phyloP scores from a whole-genome alignment of 345 rosid genomes.

The Citrus cavaleriei region DNA sequence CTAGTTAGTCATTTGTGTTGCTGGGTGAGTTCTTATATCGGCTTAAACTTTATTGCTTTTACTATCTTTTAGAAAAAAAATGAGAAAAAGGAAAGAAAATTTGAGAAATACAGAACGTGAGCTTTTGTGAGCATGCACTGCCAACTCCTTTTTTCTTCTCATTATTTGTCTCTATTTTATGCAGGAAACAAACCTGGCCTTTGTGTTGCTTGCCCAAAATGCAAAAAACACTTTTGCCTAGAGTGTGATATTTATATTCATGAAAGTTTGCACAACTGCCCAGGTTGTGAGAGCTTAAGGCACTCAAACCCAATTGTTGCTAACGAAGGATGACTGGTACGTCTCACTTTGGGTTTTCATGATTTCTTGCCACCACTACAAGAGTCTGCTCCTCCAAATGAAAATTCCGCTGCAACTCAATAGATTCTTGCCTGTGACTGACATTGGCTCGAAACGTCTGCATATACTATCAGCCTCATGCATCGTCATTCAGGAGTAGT shows the following conservation, averaged over 20 bases:
- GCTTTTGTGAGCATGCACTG: neutral
- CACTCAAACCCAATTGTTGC: slow-evolving; percentile 21
- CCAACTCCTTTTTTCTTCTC: neutral
- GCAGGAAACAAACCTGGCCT: slow-evolving; percentile 58
- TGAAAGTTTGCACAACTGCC: slow-evolving; percentile 93
- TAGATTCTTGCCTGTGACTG: neutral
- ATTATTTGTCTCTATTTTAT: neutral
- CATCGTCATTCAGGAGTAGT: neutral
- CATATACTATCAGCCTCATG: neutral
- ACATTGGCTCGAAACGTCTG: neutral
- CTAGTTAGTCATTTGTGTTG: neutral
- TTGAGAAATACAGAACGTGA: neutral
- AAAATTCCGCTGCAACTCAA: neutral
- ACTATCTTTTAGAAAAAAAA: neutral
- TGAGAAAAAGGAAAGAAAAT: neutral
- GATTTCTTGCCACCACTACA: neutral
- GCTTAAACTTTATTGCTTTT: neutral
- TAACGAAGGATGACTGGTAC: neutral
- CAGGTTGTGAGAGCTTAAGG: slow-evolving; percentile 78
- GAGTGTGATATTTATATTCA: slow-evolving; percentile 94
- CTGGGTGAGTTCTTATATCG: neutral
- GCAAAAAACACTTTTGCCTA: slow-evolving; percentile 74
- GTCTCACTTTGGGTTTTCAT: neutral
- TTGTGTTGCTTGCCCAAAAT: slow-evolving; percentile 62
- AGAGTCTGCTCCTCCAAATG: neutral